These are phyloP conservation scores for Sarocladium brachiariae DNA, from an alignment of 2,329 filamentous ascomycete species.

Conservation along the genomic window DNA sequence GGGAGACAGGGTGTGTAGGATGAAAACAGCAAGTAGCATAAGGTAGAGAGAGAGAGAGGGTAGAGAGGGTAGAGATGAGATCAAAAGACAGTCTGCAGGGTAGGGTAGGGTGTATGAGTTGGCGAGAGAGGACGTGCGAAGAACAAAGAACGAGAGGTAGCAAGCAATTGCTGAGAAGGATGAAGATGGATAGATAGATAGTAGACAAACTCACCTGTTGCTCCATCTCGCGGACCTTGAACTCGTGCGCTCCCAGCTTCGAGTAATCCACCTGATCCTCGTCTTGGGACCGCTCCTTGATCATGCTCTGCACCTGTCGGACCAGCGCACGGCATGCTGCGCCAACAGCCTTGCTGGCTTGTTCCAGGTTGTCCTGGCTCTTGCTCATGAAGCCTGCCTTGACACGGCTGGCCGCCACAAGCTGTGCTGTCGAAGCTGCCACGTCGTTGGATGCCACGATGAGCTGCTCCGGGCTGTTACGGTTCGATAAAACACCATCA, in stretches of 20 bases:
- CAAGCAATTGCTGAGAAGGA: constrained; percentile 16
- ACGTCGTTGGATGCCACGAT: constrained; percentile 98
- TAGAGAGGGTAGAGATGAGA: not conserved
- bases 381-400: constrained; percentile 98
- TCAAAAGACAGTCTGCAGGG: not conserved
- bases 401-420: constrained; percentile 90
- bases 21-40: too few species aligned
- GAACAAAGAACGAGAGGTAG: not conserved
- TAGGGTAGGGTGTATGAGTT: not conserved
- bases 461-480: constrained; percentile 91
- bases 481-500: constrained; percentile 85
- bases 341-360: constrained; percentile 87
- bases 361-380: constrained; percentile 86
- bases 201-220: constrained; percentile 66
- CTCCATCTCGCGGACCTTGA: constrained; percentile 99
- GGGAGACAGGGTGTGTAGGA: not conserved
- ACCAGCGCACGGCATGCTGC: constrained; percentile 81
- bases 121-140: not conserved
- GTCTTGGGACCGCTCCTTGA: constrained; percentile 75
- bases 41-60: not conserved
- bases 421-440: constrained; percentile 89
- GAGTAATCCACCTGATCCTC: constrained; percentile 83
- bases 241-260: constrained; percentile 86
- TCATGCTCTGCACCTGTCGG: constrained; percentile 89
- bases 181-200: constrained; percentile 17